Evolutionary conservation across 352 stramenopile genomes (phyloP), one percentile per base, ranked within the genome.

Genomic region (Phytophthora multivora): DNA sequence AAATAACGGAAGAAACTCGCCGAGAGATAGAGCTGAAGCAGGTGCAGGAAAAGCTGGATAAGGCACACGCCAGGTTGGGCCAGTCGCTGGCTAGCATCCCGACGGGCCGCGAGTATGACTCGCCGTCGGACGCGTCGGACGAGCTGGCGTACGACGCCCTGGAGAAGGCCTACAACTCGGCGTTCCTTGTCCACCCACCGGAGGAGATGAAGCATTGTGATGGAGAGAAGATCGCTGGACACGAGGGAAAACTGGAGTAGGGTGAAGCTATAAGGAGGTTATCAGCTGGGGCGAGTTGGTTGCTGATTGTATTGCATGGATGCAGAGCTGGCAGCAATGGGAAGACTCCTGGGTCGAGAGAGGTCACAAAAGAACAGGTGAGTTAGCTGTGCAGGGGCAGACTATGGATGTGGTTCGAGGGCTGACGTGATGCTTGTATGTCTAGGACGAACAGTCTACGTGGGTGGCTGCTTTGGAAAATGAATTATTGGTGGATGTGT

Each of bases 91-190:
- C 28, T 4, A 51, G 63, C 4, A 86, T 89, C 36, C 80, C 82
- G 7, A 81, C 59, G 10, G 84, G 80, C 23, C 75, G 77, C 6
- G 70, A 78, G 46, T 93, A 88, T 45, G 84, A 93, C 58, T 51
- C 66, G 18, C 49, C 49, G 1, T 78, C 77, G 1, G 73, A 83
- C 33, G 28, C 28, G 19, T 53, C 51, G 36, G 59, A 79, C 15
- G 73, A 82, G 48, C 25, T 51, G 1, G 62, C 57, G 19, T 83
- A 89, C 42, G 75, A 86, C 42, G 72, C 71, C n/a, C 46, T 89
- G 36, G 75, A 89, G 51, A 91, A 88, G 51, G 71, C 73, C 18
- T 86, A 86, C 51, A 80, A 83, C 54, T 49, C 70, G 12, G 76
- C 78, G 9, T 88, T 89, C 51, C 30, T 54, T 15, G 73, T 75